These are phyloP conservation scores for Monosporascus sp. DNA, from an alignment of 2,329 filamentous ascomycete species.

Conservation along the genomic window DNA sequence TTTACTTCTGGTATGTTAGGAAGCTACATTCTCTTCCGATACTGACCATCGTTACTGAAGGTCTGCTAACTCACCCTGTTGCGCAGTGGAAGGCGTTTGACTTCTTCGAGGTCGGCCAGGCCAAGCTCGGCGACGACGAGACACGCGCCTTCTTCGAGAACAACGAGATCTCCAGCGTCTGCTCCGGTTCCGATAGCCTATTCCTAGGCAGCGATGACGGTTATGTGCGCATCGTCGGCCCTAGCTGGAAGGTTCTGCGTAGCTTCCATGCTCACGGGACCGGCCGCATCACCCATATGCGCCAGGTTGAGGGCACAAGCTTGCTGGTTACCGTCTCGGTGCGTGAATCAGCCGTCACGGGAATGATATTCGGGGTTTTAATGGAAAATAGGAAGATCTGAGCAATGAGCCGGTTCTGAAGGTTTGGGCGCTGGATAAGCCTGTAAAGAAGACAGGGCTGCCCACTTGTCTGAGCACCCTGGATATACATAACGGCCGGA, in stretches of 20 bases:
- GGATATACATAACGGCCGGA: constrained; percentile 80
- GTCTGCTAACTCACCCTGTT: constrained; percentile 8
- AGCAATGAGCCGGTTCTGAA: constrained; percentile 84
- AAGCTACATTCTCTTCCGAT: neutral
- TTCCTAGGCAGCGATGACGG: constrained; percentile 87
- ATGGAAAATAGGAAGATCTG: constrained; percentile 65
- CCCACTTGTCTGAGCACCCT: constrained; percentile 85
- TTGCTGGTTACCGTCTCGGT: constrained; percentile 76
- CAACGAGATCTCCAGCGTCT: constrained; percentile 76
- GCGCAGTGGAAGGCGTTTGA: constrained; percentile 95
- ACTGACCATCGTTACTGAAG: neutral
- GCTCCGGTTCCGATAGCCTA: constrained; percentile 81
- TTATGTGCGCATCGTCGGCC: constrained; percentile 78
- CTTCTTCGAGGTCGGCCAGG: constrained; percentile 93
- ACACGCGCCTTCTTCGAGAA: constrained; percentile 74
- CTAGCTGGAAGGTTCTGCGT: constrained; percentile 79
- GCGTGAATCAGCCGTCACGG: constrained; percentile 14
- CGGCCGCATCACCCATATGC: constrained; percentile 82
- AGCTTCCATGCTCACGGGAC: constrained; percentile 82
- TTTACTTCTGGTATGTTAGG: constrained; percentile 26
- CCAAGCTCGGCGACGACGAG: constrained; percentile 75
- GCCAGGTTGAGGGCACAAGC: constrained; percentile 81
- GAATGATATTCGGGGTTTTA: constrained; percentile 13
- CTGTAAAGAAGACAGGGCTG: constrained; percentile 86
- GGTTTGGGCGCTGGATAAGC: constrained; percentile 95